These are phyloP conservation scores for Omphalotus olearius DNA, from an alignment of 1,284 basidiomycete species.

Conservation along the genomic window DNA sequence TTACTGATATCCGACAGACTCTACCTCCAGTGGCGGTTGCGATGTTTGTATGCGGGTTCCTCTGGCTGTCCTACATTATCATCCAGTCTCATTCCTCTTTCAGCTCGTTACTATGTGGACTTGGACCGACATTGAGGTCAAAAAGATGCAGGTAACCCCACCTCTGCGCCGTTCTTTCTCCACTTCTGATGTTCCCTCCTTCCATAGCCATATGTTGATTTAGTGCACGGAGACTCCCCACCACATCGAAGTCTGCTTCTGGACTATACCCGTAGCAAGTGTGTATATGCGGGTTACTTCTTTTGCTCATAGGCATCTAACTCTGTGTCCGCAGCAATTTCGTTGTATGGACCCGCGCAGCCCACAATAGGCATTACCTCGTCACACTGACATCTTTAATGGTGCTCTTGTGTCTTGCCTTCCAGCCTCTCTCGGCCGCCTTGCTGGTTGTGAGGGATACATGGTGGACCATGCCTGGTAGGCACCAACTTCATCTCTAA, in stretches of 20 bases:
- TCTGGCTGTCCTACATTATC: slow-evolving; percentile 2
- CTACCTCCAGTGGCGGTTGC: slow-evolving; percentile 46
- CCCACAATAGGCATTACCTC: slow-evolving; percentile 42
- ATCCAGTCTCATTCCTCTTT: slow-evolving; percentile 1
- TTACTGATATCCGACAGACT: slow-evolving; percentile 30
- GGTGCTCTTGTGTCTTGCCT: slow-evolving; percentile 39
- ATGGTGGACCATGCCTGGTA: slow-evolving; percentile 33
- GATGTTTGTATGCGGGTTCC: slow-evolving; percentile 25
- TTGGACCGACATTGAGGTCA: slow-evolving; percentile 52
- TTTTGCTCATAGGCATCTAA: not conserved
- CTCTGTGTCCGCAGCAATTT: slow-evolving; percentile 31
- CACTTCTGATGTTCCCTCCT: not conserved
- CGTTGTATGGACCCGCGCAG: slow-evolving; percentile 39
- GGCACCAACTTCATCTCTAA: slow-evolving; percentile 10
- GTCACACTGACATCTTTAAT: slow-evolving; percentile 43
- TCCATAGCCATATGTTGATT: slow-evolving; percentile 48
- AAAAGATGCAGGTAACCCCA: slow-evolving; percentile 42
- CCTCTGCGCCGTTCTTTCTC: not conserved
- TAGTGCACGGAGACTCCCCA: slow-evolving; percentile 47
- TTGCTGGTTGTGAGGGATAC: slow-evolving; percentile 42
- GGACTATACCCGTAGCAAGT: slow-evolving; percentile 51
- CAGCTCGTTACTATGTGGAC: slow-evolving; percentile 45
- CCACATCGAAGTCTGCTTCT: slow-evolving; percentile 44
- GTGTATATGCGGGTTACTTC: slow-evolving; percentile 14
- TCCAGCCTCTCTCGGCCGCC: slow-evolving; percentile 48